These are phyloP conservation scores for Gyromitra esculenta DNA, from an alignment of 2,329 filamentous ascomycete genomes.

Conservation along the genomic window DNA sequence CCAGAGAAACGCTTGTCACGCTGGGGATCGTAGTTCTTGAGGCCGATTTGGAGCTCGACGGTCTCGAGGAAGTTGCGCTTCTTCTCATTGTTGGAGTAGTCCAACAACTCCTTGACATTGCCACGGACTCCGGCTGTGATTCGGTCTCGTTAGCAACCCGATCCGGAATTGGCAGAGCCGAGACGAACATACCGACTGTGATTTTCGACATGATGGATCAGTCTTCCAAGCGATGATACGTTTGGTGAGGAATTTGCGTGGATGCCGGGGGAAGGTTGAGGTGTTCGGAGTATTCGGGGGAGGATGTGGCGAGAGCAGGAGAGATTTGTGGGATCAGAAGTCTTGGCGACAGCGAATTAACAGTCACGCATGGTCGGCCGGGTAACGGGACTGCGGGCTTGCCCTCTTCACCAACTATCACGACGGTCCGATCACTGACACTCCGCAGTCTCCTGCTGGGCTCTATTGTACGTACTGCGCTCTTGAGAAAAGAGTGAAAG, in stretches of 20 bases:
- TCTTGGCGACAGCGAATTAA: conserved; percentile 33
- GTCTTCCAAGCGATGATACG: conserved; percentile 59
- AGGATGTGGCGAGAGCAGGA: conserved; percentile 12
- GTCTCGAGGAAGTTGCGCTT: conserved; percentile 98
- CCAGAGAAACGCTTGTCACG: conserved; percentile 99
- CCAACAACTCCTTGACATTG: conserved; percentile 91
- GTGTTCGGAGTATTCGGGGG: conserved; percentile 21
- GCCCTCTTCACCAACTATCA: conserved; percentile 42
- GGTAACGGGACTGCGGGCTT: background rate
- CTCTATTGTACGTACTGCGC: background rate
- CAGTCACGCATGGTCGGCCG: conserved; percentile 44
- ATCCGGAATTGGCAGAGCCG: conserved; percentile 1
- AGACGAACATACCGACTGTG: conserved; percentile 65
- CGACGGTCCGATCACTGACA: background rate
- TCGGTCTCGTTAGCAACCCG: conserved; percentile 42
- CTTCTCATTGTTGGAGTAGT: conserved; percentile 95
- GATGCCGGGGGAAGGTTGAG: conserved; percentile 2
- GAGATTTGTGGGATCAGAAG: conserved; percentile 16
- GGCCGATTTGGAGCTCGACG: conserved; percentile 89
- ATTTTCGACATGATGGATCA: conserved; percentile 67
- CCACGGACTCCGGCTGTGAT: conserved; percentile 84
- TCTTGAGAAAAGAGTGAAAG: background rate
- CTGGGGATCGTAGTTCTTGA: conserved; percentile 99
- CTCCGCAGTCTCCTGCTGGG: background rate
- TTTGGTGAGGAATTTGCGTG: conserved; percentile 60